Conservation (phyloP, 169 alveolate species). For the Cryptosporidium canis region DNA sequence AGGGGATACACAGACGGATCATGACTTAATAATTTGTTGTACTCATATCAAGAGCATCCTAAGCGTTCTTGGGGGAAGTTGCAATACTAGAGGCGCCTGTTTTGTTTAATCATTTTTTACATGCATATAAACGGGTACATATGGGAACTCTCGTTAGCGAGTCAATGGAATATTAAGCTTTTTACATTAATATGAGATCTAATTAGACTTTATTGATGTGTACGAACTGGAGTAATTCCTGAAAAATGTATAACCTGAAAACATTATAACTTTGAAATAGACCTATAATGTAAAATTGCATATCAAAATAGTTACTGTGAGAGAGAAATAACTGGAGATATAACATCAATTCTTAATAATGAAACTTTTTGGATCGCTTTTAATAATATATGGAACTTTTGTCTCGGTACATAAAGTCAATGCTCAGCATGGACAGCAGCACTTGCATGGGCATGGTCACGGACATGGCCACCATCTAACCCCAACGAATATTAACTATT, state of each 20-base stretch:
- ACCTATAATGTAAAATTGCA: neutral
- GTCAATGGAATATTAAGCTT: neutral
- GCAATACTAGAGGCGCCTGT: too few relatives aligned
- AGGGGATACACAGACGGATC: too few relatives aligned
- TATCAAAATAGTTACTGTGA: constrained; percentile 23
- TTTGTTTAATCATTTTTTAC: neutral
- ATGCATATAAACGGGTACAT: neutral
- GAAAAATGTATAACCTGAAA: constrained; percentile 39
- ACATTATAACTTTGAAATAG: neutral
- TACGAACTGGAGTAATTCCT: constrained; percentile 3
- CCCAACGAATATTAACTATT: constrained; percentile 66
- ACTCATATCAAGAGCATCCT: too few relatives aligned
- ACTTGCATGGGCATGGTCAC: constrained; percentile 33
- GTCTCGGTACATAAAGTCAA: neutral
- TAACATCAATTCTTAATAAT: neutral
- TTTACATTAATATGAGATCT: constrained; percentile 8
- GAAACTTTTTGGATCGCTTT: constrained; percentile 12
- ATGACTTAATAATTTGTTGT: too few relatives aligned
- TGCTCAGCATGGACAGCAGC: constrained; percentile 57
- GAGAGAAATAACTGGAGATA: neutral
- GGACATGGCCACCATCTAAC: constrained; percentile 51
- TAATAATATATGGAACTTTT: neutral
- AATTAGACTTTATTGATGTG: neutral
- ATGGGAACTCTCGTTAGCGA: neutral
- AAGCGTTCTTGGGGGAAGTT: too few relatives aligned